Conservation (phyloP, 2,329 filamentous ascomycete species). For the Aspergillus sojae region DNA sequence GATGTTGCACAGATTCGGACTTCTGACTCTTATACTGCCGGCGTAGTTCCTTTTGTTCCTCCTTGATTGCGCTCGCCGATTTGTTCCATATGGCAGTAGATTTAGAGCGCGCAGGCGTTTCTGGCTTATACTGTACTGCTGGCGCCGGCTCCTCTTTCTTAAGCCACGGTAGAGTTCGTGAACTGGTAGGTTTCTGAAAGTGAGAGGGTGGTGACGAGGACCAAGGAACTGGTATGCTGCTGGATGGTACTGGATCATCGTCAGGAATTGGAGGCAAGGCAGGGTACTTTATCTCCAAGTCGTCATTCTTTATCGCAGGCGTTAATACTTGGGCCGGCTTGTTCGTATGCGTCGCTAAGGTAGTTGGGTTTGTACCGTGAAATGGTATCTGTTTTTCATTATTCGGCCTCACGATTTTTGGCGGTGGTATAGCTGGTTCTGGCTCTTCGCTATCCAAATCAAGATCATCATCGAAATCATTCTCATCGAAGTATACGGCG, state of each 20-base stretch:
- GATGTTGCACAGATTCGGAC: constrained; percentile 33
- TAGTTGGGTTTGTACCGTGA: constrained; percentile 3
- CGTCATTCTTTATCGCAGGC: constrained; percentile 16
- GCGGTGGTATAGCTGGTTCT: constrained; percentile 30
- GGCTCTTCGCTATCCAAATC: constrained; percentile 61
- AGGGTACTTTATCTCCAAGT: constrained; percentile 37
- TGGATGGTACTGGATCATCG: constrained; percentile 41
- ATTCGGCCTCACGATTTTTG: constrained; percentile 15
- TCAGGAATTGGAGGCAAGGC: constrained; percentile 37
- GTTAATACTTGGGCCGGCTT: background rate
- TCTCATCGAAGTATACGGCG: constrained; percentile 68
- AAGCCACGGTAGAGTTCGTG: constrained; percentile 66
- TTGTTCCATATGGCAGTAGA: constrained; percentile 67
- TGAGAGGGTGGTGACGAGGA: constrained; percentile 60
- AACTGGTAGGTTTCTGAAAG: constrained; percentile 54
- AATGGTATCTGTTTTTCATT: constrained; percentile 7
- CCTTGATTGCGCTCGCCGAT: constrained; percentile 73
- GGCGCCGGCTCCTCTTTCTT: constrained; percentile 33
- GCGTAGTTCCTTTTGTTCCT: constrained; percentile 73
- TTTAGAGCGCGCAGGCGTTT: constrained; percentile 50
- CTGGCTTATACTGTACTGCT: constrained; percentile 28
- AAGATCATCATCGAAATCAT: constrained; percentile 85
- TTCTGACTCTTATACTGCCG: constrained; percentile 58
- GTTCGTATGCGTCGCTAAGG: background rate
- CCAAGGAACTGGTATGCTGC: constrained; percentile 69